A percentile compares a stretch with the other conserved stretches of the same genome.
Evolutionary conservation across 2,329 filamentous ascomycete species (phyloP).

Genomic region (Escovopsis sp.): DNA sequence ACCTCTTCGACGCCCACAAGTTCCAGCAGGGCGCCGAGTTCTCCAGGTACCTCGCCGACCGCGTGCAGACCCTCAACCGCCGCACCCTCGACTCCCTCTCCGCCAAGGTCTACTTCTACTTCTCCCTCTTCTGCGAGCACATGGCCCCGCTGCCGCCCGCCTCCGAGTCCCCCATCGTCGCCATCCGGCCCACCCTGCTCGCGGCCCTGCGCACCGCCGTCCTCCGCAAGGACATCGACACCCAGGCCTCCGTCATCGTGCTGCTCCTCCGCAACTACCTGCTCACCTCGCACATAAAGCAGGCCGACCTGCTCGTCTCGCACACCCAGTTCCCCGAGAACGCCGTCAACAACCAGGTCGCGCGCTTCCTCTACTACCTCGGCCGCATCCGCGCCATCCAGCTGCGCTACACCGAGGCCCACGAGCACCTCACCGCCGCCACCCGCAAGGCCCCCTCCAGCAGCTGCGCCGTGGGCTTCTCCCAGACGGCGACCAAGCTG

Average conservation of each 20-base stretch:
- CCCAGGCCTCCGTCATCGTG: constrained; percentile 91
- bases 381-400: constrained; percentile 94
- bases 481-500: constrained; percentile 93
- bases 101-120: constrained; percentile 97
- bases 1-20: constrained; percentile 73
- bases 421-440: constrained; percentile 82
- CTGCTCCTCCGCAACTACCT: constrained; percentile 92
- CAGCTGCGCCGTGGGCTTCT: constrained; percentile 79
- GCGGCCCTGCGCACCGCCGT: constrained; percentile 88
- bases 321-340: constrained; percentile 91
- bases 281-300: constrained; percentile 86
- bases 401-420: constrained; percentile 90
- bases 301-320: constrained; percentile 88
- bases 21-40: constrained; percentile 70
- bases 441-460: constrained; percentile 90
- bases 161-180: constrained; percentile 71
- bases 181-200: constrained; percentile 73
- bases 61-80: constrained; percentile 78
- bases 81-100: constrained; percentile 87
- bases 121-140: constrained; percentile 87
- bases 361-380: constrained; percentile 92
- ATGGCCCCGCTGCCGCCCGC: constrained; percentile 77
- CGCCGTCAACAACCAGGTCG: constrained; percentile 95
- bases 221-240: constrained; percentile 89
- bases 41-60: constrained; percentile 68